Conservation (phyloP, 2,329 filamentous ascomycete genomes). For the Microsporum canis region DNA sequence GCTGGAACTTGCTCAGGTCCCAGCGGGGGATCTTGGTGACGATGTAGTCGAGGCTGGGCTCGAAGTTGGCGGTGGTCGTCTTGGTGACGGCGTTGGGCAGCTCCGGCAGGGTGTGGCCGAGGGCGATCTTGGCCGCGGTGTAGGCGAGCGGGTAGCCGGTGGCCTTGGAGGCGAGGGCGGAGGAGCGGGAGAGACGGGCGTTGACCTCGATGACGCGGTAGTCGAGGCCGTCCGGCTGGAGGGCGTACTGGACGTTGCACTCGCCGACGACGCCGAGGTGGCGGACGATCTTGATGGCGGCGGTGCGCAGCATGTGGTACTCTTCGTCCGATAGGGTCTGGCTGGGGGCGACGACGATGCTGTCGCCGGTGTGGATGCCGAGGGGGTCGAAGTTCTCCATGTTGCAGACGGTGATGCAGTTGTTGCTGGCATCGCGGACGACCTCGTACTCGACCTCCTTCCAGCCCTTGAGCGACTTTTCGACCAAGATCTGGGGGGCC, state of each 20-base stretch:
- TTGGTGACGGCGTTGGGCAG: conserved; percentile 96
- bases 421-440: conserved; percentile 91
- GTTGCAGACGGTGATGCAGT: conserved; percentile 98
- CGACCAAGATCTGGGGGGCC: conserved; percentile 90
- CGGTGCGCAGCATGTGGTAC: conserved; percentile 97
- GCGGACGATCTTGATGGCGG: conserved; percentile 95
- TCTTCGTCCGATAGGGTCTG: conserved; percentile 97
- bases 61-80: conserved; percentile 97
- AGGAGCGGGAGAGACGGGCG: conserved; percentile 93
- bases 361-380: conserved; percentile 96
- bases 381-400: conserved; percentile 99
- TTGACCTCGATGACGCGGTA: conserved; percentile 99
- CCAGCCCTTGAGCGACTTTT: conserved; percentile 98
- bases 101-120: conserved; percentile 89
- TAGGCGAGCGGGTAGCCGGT: conserved; percentile 96
- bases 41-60: conserved; percentile 93
- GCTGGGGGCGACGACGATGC: conserved; percentile 92
- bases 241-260: conserved; percentile 96
- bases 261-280: conserved; percentile 95
- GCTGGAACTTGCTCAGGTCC: conserved; percentile 98
- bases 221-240: conserved; percentile 92
- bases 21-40: conserved; percentile 98
- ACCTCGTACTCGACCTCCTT: conserved; percentile 99
- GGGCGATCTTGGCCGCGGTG: conserved; percentile 94
- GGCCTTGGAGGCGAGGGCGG: conserved; percentile 91